Conservation (phyloP, 2,329 filamentous ascomycete genomes). For the Teratosphaeria epicoccoides region DNA sequence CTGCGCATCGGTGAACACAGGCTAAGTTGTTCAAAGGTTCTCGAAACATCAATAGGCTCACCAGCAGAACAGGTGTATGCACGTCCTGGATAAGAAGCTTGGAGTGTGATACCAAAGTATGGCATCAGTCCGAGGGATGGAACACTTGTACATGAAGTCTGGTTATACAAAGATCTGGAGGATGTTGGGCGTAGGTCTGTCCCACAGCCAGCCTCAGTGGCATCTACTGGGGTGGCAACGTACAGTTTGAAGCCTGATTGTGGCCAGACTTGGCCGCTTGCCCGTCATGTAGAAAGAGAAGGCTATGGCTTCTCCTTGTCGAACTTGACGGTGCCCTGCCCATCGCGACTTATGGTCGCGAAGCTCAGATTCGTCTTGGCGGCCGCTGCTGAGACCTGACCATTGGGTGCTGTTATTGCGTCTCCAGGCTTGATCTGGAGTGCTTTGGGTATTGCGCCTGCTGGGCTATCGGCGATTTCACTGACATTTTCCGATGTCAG, state of each 20-base stretch:
- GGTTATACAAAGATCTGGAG: conserved; percentile 50
- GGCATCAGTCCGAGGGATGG: conserved; percentile 38
- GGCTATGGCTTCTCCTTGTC: conserved; percentile 5
- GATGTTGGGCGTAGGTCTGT: not conserved
- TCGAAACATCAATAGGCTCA: conserved; percentile 44
- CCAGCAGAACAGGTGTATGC: conserved; percentile 45
- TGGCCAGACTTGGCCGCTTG: not conserved
- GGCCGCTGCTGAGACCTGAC: conserved; percentile 7
- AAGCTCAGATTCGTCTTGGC: conserved; percentile 24
- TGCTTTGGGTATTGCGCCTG: conserved; percentile 56
- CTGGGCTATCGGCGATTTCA: conserved; percentile 74
- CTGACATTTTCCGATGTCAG: conserved; percentile 71
- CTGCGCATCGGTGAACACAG: not conserved
- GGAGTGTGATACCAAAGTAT: conserved; percentile 47
- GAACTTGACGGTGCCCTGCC: conserved; percentile 22
- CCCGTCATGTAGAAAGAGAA: not conserved
- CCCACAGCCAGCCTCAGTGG: not conserved
- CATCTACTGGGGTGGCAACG: not conserved
- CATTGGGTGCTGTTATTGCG: conserved; percentile 13
- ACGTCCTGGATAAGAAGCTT: conserved; percentile 46
- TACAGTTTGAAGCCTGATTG: no score
- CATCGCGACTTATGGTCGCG: conserved; percentile 23
- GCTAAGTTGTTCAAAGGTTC: conserved; percentile 29
- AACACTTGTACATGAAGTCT: conserved; percentile 41
- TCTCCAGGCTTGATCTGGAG: conserved; percentile 28